Base-by-base conservation (phyloP, 495 filamentous ascomycete species). In the Aspergillus diversus region DNA sequence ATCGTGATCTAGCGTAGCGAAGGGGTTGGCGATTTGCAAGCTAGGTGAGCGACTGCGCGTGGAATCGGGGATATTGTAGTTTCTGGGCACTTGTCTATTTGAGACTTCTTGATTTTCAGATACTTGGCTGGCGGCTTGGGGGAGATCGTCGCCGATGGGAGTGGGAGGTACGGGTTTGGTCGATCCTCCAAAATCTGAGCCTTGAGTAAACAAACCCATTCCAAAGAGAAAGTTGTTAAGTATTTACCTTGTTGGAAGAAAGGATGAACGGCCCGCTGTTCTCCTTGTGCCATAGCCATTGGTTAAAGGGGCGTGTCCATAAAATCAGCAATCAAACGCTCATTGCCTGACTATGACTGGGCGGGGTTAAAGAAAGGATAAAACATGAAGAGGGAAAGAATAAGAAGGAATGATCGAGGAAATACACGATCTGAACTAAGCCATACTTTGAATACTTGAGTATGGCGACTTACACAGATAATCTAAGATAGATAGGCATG, bases 221-320 rank as follows among this genome's bases (percentile, higher is more conserved):
- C 21, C 27, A 35, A 33, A 51, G 5, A 2, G 37, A n/a, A 50
- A 50, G 32, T 17, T 6, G 31, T 47, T 9, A 11, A 39, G 56
- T 37, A 60, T 55, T 69, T 57, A 80, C 77, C 76, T 74, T 71
- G 69, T 55, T 69, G 69, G 59, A 80, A 81, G 60, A 80, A 81
- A 12, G 79, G 77, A 64, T 80, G 77, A 56, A 81, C 66, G 39
- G 66, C 71, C 16, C 71, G 75, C 60, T 75, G 73, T 60, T 77
- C 73, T 65, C 72, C 69, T 56, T 76, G 74, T 66, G 69, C 75
- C 77, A 80, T 80, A 56, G 72, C 79, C 74, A 75, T 72, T 57
- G 61, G 63, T 72, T 64, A 66, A 52, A n/a, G 63, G 50, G 16
- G 63, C 65, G 52, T 50, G 66, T 67, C 69, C 67, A 73, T 70